Base-by-base conservation (phyloP, 345 rosid genomes). In the Cochlearia excelsa region DNA sequence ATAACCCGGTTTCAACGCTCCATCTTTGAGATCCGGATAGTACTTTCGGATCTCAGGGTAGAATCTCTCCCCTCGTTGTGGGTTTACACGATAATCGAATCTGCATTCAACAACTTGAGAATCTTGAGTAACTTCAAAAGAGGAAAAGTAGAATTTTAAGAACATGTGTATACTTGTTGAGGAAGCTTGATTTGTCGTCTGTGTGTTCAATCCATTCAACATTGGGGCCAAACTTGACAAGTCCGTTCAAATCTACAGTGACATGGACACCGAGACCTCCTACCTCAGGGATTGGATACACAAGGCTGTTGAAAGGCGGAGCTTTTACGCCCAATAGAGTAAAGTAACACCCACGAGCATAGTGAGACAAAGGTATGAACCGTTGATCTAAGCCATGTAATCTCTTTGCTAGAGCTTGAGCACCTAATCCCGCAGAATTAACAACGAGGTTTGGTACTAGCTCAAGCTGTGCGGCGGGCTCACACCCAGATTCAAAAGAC, bases 201-300 rank as follows among this genome's bases (percentile, higher is more conserved):
- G 55, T 26, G 68, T 81, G 74, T 43, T 75, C 43, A 44, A 86
- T 84, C 96, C 98, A 92, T 63, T 92, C 96, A 47, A 92, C 96
- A 74, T 92, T 86, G 0, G 98, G 98, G 46, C 98, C 96, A 80
- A 86, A 92, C 84, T 88, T 92, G 43, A 86, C 79, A 68, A 79
- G 80, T 51, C 95, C 93, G 61, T 83, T 85, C 76, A 92, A 81
- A 78, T 88, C 98, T 61, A 92, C 59, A 54, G 95, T 86, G 61
- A 88, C 93, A 71, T 92, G 96, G 54, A 88, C 90, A 42, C 98
- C 95, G 26, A 92, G 76, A 53, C 98, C 96, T 44, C 95, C 96
- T 67, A 83, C 87, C 81, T 88, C 96, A 0, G 98, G 95, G 37
- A 88, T 63, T 29, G 98, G 96, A 75, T 92, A 88, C 76, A 92